Conservation (phyloP, 2,329 filamentous ascomycete species). For the Cryphonectria parasitica region DNA sequence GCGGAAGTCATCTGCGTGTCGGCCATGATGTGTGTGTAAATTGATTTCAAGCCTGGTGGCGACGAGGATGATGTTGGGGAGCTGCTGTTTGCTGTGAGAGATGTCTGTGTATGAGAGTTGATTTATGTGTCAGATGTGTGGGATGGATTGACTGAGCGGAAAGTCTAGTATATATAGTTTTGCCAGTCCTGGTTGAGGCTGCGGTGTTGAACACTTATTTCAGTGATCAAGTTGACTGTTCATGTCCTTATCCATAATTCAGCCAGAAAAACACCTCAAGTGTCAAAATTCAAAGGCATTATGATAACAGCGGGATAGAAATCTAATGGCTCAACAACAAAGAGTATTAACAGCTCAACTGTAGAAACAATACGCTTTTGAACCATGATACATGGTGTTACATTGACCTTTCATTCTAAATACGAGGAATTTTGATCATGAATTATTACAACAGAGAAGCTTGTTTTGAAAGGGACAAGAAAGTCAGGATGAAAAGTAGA, state of each 20-base stretch:
- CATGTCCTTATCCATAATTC: neutral
- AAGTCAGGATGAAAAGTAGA: neutral
- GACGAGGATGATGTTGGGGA: neutral
- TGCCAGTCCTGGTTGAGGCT: neutral
- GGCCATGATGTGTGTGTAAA: neutral
- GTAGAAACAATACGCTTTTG: neutral
- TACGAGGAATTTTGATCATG: neutral
- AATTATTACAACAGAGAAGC: neutral
- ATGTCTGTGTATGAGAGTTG: no score
- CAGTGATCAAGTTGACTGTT: neutral
- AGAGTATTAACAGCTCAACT: neutral
- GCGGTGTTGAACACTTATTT: neutral
- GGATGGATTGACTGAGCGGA: neutral
- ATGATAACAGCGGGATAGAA: neutral
- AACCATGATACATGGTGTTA: neutral
- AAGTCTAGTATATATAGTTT: neutral
- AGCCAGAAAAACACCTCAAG: neutral
- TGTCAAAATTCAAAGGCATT: neutral
- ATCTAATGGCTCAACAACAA: neutral
- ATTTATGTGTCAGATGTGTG: neutral
- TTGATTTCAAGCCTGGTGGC: neutral
- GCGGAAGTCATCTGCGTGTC: neutral
- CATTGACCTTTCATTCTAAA: neutral
- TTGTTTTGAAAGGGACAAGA: neutral
- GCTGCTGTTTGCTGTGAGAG: neutral